Evolutionary conservation across 2,329 filamentous ascomycete genomes (phyloP).

Genomic region (Elsinoe arachidis): DNA sequence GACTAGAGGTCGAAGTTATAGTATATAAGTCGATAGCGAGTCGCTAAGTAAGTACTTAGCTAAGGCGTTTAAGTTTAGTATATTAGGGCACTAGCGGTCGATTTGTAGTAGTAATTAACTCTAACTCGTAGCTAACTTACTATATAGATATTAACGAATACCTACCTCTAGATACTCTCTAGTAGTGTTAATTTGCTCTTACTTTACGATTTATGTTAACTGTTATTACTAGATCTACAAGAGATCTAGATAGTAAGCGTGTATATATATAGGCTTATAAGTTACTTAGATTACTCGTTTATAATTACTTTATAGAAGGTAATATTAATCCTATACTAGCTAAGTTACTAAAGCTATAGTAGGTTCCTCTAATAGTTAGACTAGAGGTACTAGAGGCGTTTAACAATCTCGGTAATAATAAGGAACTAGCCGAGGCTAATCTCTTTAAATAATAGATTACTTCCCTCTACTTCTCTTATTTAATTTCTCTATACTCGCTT

Average conservation of each 20-base stretch:
- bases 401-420: neutral
- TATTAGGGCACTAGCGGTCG: neutral
- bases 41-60: neutral
- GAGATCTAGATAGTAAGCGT: neutral
- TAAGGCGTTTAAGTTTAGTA: neutral
- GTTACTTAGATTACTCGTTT: neutral
- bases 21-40: neutral
- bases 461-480: neutral
- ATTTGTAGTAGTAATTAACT: neutral
- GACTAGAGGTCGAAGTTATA: neutral
- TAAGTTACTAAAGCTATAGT: neutral
- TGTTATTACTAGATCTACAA: neutral
- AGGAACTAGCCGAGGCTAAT: too few species aligned
- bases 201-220: neutral
- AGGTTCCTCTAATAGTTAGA: neutral
- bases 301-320: neutral
- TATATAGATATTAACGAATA: neutral
- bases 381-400: neutral
- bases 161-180: neutral
- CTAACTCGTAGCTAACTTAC: neutral
- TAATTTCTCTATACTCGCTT: neutral
- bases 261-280: neutral
- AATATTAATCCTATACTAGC: neutral
- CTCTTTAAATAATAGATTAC: neutral
- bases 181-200: neutral